These are phyloP conservation scores for Vigna radiata DNA, from an alignment of 306 rosid species.

Conservation along the genomic window DNA sequence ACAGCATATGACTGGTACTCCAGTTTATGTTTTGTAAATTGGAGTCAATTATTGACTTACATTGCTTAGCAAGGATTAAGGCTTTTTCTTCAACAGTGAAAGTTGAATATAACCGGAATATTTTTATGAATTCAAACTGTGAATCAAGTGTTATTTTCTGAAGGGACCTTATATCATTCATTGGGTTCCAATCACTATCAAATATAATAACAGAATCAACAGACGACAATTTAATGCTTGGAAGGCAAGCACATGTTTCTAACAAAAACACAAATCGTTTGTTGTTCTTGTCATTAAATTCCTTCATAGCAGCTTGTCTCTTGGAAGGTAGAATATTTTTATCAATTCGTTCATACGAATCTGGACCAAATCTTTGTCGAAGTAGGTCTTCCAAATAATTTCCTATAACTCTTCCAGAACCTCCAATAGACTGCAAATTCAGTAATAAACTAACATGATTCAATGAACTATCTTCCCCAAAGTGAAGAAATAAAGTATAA, in stretches of 20 bases:
- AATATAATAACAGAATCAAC: slow-evolving; percentile 73
- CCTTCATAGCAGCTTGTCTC: slow-evolving; percentile 65
- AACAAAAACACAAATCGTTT: slow-evolving; percentile 81
- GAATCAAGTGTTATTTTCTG: slow-evolving; percentile 81
- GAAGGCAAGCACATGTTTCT: slow-evolving; percentile 76
- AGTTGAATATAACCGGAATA: slow-evolving; percentile 83
- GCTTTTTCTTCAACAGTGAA: slow-evolving; percentile 85
- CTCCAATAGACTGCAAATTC: slow-evolving; percentile 67
- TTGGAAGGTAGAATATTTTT: slow-evolving; percentile 50
- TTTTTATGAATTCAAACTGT: slow-evolving; percentile 62
- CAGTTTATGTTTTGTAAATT: slow-evolving; percentile 52
- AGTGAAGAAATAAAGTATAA: slow-evolving; percentile 4
- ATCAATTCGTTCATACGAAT: slow-evolving; percentile 82
- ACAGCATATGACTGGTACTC: slow-evolving; percentile 60
- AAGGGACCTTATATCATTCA: slow-evolving; percentile 79
- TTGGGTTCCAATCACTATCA: slow-evolving; percentile 90
- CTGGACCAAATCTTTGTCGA: slow-evolving; percentile 68
- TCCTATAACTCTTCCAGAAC: slow-evolving; percentile 69
- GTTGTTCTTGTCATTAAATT: slow-evolving; percentile 70
- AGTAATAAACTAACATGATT: slow-evolving; percentile 26
- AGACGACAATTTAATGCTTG: slow-evolving; percentile 74
- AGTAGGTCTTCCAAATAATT: slow-evolving; percentile 85
- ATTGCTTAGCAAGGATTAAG: slow-evolving; percentile 75
- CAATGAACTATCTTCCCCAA: slow-evolving; percentile 35
- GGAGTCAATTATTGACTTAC: slow-evolving; percentile 61